Conservation (phyloP, 805 yeast genomes). For the Helenozyma baotianmanensis region DNA sequence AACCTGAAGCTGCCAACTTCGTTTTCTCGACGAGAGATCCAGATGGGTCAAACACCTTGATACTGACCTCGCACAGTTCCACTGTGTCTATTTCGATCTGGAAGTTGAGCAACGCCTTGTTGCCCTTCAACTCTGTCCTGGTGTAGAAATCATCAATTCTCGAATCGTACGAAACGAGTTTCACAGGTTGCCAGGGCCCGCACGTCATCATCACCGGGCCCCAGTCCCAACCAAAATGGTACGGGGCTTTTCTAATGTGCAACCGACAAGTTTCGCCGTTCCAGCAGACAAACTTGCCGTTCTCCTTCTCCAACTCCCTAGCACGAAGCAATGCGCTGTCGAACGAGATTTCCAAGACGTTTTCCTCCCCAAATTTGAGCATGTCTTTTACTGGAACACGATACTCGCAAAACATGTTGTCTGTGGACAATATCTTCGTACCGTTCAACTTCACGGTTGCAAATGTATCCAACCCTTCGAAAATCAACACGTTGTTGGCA, state of each 20-base stretch:
- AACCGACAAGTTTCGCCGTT: constrained; percentile 43
- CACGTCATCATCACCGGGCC: constrained; percentile 43
- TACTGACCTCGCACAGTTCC: no score
- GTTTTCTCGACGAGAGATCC: no score
- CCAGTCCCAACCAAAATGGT: constrained; percentile 60
- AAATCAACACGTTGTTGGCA: constrained; percentile 23
- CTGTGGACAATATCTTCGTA: constrained; percentile 26
- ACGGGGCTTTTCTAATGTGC: constrained; percentile 48
- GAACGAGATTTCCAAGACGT: constrained; percentile 33
- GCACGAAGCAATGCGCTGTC: constrained; percentile 33
- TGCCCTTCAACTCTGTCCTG: constrained; percentile 5
- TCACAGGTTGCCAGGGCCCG: constrained; percentile 41
- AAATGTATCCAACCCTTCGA: constrained; percentile 43
- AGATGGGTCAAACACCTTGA: no score
- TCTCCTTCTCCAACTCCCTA: constrained; percentile 26
- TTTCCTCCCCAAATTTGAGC: constrained; percentile 15
- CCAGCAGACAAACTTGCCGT: constrained; percentile 26
- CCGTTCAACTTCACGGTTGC: constrained; percentile 40
- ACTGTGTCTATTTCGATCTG: no score
- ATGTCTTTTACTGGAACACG: constrained; percentile 21
- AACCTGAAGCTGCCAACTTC: no score
- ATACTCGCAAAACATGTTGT: constrained; percentile 42
- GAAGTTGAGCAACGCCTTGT: no score
- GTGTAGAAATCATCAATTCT: constrained; percentile 17
- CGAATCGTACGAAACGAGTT: constrained; percentile 18